A percentile compares a stretch with the other conserved stretches of the same genome.
Evolutionary conservation across 352 stramenopile genomes (phyloP).

Genomic region (Globisporangium parvum): DNA sequence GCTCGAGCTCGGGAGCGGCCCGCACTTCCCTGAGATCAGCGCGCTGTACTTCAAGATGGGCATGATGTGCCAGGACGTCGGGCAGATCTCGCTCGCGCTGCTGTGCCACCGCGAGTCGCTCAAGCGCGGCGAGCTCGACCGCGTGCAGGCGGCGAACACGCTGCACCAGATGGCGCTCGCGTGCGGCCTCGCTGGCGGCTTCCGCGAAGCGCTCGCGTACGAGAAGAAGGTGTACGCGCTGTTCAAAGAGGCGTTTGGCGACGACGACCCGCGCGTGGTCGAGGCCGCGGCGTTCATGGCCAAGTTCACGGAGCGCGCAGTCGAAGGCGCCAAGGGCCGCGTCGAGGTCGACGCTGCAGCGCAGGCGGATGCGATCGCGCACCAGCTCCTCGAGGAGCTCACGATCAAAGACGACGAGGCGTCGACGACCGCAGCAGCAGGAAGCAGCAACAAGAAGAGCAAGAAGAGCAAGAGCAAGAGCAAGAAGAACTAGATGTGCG

Average conservation of each 20-base stretch:
- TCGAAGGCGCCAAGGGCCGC: conserved; percentile 81
- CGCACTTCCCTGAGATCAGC: conserved; percentile 87
- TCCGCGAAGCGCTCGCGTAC: conserved; percentile 83
- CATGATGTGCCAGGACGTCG: conserved; percentile 91
- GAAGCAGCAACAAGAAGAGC: conserved; percentile 31
- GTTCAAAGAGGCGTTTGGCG: conserved; percentile 76
- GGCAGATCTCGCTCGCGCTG: conserved; percentile 82
- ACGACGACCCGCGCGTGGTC: conserved; percentile 72
- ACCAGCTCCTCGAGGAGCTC: conserved; percentile 68
- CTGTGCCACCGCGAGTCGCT: conserved; percentile 86
- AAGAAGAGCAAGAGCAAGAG: conserved; percentile 26
- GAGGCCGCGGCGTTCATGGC: conserved; percentile 83
- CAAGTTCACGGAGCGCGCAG: conserved; percentile 82
- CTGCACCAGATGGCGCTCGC: conserved; percentile 87
- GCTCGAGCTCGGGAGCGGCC: conserved; percentile 89
- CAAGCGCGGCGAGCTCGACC: conserved; percentile 81
- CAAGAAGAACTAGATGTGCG: conserved; percentile 61
- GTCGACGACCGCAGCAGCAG: background rate
- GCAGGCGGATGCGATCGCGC: conserved; percentile 68
- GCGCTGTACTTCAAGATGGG: conserved; percentile 93
- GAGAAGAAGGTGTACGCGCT: conserved; percentile 87
- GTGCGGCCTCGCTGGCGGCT: conserved; percentile 69
- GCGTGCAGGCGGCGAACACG: conserved; percentile 79
- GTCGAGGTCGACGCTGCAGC: conserved; percentile 72
- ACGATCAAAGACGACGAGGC: conserved; percentile 56